Evolutionary conservation across 805 yeast species (phyloP), one percentile per base, ranked within the genome.

Genomic region (Yarrowia sp.): DNA sequence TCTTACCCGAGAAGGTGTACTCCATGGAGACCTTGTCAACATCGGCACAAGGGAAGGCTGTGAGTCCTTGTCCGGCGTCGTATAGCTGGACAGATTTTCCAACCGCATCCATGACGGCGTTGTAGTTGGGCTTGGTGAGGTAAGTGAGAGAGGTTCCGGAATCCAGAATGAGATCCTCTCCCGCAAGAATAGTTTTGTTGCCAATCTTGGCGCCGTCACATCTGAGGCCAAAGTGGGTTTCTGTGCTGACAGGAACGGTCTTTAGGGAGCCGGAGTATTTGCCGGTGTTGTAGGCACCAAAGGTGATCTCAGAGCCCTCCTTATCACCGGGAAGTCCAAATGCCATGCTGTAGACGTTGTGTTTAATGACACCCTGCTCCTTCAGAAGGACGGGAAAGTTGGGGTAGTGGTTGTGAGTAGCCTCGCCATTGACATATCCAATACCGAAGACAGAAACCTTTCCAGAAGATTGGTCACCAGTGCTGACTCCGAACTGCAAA

Each of bases 401-500:
- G 11, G 52, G 52, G 68, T 72, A 71, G 16, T 17, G 7, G 32
- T 62, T 63, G 32, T 40, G 38, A 6, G 70, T 66, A 9, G 76
- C 73, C 67, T 74, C 79, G 36, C 68, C 68, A 11, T 69, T 69
- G 11, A 66, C 62, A 61, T 73, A 72, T 6, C 79, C 79, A 14
- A 77, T 70, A 11, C 80, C 80, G 56, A 77, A 68, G 38, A 73
- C 72, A 11, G 51, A 30, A n/a, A 21, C 22, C 5, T 70, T 66
- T 56, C 75, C 72, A 68, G 79, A 70, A 71, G 75, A 80, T n/a
- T 78, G 75, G 72, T 85, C 84, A 7, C 87, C 91, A 4, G 19
- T 30, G 16, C 19, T 24, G 30, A 89, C 84, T 1, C 92, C 96
- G 73, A 90, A 82, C 14, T 89, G 83, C 44, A 87, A 75, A 63